A percentile compares a stretch with the other conserved stretches of the same genome.
Evolutionary conservation across 306 rosid species (phyloP).

Genomic region (Casuarina glauca): DNA sequence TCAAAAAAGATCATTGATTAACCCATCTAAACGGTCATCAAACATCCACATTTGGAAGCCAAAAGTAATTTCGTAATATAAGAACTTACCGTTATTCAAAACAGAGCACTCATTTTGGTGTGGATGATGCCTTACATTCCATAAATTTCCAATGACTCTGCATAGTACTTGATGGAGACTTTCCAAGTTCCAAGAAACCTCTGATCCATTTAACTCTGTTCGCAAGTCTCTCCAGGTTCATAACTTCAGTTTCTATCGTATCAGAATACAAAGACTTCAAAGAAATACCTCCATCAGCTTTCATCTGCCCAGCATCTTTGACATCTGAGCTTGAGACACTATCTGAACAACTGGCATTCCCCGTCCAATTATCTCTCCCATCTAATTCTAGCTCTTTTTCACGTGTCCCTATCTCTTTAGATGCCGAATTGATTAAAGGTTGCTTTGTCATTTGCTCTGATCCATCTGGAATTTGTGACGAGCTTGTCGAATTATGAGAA

Average conservation of each 20-base stretch:
- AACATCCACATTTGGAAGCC: not conserved
- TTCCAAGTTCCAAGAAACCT: constrained; percentile 45
- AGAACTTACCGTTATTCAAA: constrained; percentile 2
- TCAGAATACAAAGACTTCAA: constrained; percentile 48
- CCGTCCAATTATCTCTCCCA: no score
- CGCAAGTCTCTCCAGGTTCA: constrained; percentile 83
- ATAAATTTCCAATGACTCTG: constrained; percentile 56
- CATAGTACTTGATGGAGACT: constrained; percentile 35
- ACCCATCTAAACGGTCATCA: not conserved
- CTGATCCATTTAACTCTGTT: constrained; percentile 69
- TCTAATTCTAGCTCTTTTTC: no score
- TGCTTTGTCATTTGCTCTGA: constrained; percentile 20
- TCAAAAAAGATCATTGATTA: no score
- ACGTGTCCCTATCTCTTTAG: constrained; percentile 9
- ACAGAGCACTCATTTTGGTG: constrained; percentile 28
- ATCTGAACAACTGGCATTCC: no score
- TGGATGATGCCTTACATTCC: constrained; percentile 36
- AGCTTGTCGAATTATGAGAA: constrained; percentile 22
- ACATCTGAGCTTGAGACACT: no score
- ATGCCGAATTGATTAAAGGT: constrained; percentile 7
- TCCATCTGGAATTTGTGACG: constrained; percentile 3
- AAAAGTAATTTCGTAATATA: constrained; percentile 4
- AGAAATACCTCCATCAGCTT: constrained; percentile 30
- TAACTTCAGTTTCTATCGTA: constrained; percentile 54
- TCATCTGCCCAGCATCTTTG: constrained; percentile 32